Evolutionary conservation across 805 yeast species (phyloP), one percentile per base, ranked within the genome.

Genomic region (Suhomyces sp.): DNA sequence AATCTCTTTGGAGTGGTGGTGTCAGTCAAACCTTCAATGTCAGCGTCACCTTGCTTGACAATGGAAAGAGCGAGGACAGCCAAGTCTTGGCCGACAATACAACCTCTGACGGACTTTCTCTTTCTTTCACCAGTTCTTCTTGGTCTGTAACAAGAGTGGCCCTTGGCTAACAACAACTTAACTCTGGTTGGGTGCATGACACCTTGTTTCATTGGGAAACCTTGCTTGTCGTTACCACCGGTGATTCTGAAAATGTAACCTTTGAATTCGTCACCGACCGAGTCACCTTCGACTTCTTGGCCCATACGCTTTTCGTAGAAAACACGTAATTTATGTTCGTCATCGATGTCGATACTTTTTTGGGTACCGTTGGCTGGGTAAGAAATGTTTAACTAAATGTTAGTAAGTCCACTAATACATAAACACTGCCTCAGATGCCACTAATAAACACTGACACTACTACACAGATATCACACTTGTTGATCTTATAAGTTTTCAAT

Each of bases 201-300:
- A 88, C 99, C 99, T 83, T 96, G 99, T 83, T 92, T 94, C 99
- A 96, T 94, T 83, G 99, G 98, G 97, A 94, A 94, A 84, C 99
- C 99, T 85, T 94, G 99, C 84, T 94, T 94, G 85, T 94, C 99
- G 88, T 94, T 94, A 87, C 99, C 99, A 77, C 99, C 99, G 71
- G 97, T 81, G 79, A 94, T 92, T 85, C 88, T 96, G 89, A 94
- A 92, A 76, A 90, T 79, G 91, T 94, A 94, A 74, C 99, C 99
- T 82, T 91, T 93, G 93, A 93, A 90, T 83, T 96, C 99, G 73
- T 94, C 98, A 74, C 96, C 96, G 71, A 94, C 88, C 63, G 90
- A 79, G 80, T 94, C 99, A 81, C 98, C 99, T 76, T 91, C 97
- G 75, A 94, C 96, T 83, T 94, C 99, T 83, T 91, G 97, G 74